Conservation (phyloP, 2,329 filamentous ascomycete species). For the Emergomyces africanus region DNA sequence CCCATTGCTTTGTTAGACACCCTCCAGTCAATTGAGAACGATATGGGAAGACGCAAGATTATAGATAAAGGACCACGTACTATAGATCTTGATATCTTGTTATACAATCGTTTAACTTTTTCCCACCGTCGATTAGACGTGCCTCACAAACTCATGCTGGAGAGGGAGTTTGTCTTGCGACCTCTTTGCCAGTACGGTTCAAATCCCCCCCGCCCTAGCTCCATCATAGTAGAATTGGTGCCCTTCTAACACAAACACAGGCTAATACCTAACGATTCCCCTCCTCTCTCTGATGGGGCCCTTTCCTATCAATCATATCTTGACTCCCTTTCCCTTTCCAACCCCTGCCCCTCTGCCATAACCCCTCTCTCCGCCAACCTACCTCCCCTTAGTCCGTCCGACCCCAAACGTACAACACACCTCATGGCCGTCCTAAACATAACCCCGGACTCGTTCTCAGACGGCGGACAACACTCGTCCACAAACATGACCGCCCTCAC, state of each 20-base stretch:
- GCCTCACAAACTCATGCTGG: constrained; percentile 72
- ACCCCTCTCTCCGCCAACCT: constrained; percentile 26
- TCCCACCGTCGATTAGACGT: constrained; percentile 63
- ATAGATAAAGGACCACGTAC: constrained; percentile 90
- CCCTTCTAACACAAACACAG: constrained; percentile 13
- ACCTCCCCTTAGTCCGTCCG: constrained; percentile 46
- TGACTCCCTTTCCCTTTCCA: constrained; percentile 21
- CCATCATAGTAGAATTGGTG: neutral
- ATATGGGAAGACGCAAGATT: constrained; percentile 66
- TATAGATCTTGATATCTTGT: constrained; percentile 84
- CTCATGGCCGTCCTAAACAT: constrained; percentile 93
- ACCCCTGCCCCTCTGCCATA: constrained; percentile 26
- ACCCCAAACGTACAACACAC: constrained; percentile 48
- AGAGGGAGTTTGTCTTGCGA: constrained; percentile 85
- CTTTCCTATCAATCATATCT: constrained; percentile 25
- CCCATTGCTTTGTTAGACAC: constrained; percentile 66
- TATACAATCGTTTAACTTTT: constrained; percentile 59
- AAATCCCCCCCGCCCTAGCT: constrained; percentile 6
- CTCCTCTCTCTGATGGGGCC: constrained; percentile 18
- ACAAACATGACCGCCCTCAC: constrained; percentile 39
- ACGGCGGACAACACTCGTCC: constrained; percentile 56
- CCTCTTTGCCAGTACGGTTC: constrained; percentile 50
- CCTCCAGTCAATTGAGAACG: constrained; percentile 71
- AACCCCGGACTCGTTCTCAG: constrained; percentile 94
- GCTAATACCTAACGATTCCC: constrained; percentile 28